Base-by-base conservation (phyloP, 768 basidiomycete species). In the Sarcodon sp. region DNA sequence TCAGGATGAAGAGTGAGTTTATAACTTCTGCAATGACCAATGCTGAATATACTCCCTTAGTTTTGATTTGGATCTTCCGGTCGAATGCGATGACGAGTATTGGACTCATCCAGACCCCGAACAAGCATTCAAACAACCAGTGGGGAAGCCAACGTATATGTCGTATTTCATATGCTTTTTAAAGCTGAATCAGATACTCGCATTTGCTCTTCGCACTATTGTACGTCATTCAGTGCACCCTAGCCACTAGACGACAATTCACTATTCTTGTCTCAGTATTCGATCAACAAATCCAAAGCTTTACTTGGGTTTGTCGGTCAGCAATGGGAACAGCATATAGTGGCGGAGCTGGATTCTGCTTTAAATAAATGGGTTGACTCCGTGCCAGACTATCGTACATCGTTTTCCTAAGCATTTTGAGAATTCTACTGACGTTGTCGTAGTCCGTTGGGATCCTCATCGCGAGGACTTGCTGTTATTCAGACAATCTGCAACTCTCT, bases 11-110 rank as follows among this genome's bases (percentile, higher is more conserved):
- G 85, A 86, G 79, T 79, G 57, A 54, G 79, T 69, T 39, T 50
- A 10, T 18, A 8, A 34, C 2, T 46, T 4, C 11, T 21, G 35
- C 7, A 35, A 9, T 31, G 35, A 10, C 11, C 15, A 9, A 7
- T 35, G 35, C 8, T 10, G 15, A 35, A 52, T 54, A n/a, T 38
- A 62, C 31, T 47, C 41, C 33, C 31, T 6, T 53, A 87, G 84
- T 55, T 80, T 85, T 55, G 86, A 90, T 53, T 66, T 83, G 6
- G 85, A 87, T 46, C 63, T 79, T 33, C 87, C 87, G 36, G 70
- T 86, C 6, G 87, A 89, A 60, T 81, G 90, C 11, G 87, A 93
- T 53, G 82, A 84, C 55, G 77, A 81, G 52, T 88, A 79, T 58
- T 92, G 87, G 87, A 71, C 77, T 13, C 64, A 63, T 35, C 64